Base-by-base conservation (phyloP, 73 alveolate genomes). In the Paraurostyla sp. region DNA sequence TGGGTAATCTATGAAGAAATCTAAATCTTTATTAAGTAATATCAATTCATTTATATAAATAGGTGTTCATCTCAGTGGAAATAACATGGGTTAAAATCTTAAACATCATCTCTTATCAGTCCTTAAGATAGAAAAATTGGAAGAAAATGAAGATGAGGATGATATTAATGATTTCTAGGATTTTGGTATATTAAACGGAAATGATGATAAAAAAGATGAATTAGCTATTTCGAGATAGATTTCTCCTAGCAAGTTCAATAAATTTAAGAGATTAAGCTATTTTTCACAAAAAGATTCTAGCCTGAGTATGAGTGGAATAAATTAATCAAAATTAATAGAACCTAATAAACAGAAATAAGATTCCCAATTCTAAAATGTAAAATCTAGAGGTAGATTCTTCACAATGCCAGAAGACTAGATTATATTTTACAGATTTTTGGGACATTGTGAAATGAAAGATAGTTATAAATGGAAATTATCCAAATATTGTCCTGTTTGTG, bases 51-150 rank as follows among this genome's bases (percentile, higher is more conserved):
- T 29, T 30, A 27, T 60, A 60, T 27, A 16, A 4, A 65, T 38
- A 65, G 82, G 82, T 65, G 82, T 65, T 32, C 82, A 65, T 38
- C 42, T 65, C 4, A 65, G 82, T 65, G 82, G 82, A 40, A 65
- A 65, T 30, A 65, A 38, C 38, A 65, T 65, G 82, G 16, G 35
- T 35, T 38, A 65, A 38, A 30, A 65, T 18, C 16, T 65, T 3
- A 65, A 65, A 65, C 16, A 15, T 20, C 46, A 65, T 16, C 9
- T 65, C 35, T 1, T 15, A 6, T 3, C 56, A 15, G 41, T 15
- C 16, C 58, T 65, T 1, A 65, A 65, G 25, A 65, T 65, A 9
- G 11, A 38, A 52, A 52, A n/a, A 52, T n/a, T 35, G 13, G 69
- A 6, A 54, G 23, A 54, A 54, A 7, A 22, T n/a, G n/a, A n/a